Evolutionary conservation across 2,329 filamentous ascomycete species (phyloP).

Genomic region (Epichloe sp.): DNA sequence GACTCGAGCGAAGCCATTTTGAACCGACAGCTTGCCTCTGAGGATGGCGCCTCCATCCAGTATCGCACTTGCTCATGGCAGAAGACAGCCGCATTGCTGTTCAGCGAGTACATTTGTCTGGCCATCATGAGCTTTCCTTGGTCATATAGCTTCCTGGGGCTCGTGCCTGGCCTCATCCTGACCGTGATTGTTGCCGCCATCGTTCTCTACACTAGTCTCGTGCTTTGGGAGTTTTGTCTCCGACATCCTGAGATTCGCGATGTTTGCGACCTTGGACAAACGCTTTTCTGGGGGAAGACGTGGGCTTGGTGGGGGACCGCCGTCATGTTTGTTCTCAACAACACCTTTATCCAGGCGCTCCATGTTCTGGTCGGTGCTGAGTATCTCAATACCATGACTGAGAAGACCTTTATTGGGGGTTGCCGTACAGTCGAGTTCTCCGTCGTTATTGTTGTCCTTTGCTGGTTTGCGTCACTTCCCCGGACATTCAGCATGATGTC

Average conservation of each 20-base stretch:
- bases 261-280: constrained; percentile 91
- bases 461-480: constrained; percentile 68
- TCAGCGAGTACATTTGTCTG: constrained; percentile 91
- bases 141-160: constrained; percentile 76
- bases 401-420: constrained; percentile 44
- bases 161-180: constrained; percentile 73
- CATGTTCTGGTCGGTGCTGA: constrained; percentile 77
- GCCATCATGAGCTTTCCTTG: constrained; percentile 91
- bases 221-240: constrained; percentile 72
- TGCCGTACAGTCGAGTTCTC: constrained; percentile 73
- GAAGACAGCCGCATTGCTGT: constrained; percentile 83
- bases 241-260: constrained; percentile 84
- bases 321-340: constrained; percentile 86
- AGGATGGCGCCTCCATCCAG: constrained; percentile 68
- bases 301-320: constrained; percentile 60
- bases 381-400: constrained; percentile 81
- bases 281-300: constrained; percentile 76
- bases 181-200: constrained; percentile 65
- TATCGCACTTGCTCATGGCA: constrained; percentile 92
- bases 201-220: constrained; percentile 62
- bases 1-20: constrained; percentile 36
- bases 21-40: constrained; percentile 59
- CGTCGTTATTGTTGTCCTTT: constrained; percentile 59
- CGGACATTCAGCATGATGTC: constrained; percentile 74
- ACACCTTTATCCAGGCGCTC: constrained; percentile 75